Conservation (phyloP, 2,329 filamentous ascomycete species). For the Podosphaera aphanis region DNA sequence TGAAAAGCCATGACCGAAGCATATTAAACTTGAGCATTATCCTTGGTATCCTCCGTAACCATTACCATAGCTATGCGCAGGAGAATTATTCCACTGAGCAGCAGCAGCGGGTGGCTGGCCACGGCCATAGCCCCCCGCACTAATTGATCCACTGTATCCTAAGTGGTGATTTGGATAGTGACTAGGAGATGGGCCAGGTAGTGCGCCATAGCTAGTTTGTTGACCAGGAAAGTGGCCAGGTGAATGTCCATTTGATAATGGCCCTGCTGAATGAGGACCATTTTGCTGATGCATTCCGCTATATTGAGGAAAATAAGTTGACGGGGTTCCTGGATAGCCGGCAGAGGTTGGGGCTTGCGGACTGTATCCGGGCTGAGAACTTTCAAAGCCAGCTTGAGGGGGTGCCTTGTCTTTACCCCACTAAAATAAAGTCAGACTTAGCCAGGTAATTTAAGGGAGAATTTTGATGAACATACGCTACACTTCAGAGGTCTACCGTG, state of each 20-base stretch:
- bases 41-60: constrained; percentile 41
- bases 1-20: constrained; percentile 3
- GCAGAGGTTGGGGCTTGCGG: constrained; percentile 53
- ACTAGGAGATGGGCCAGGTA: constrained; percentile 35
- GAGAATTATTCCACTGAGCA: constrained; percentile 24
- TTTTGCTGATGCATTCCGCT: constrained; percentile 32
- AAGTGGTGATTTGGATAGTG: constrained; percentile 45
- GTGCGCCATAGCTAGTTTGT: constrained; percentile 40
- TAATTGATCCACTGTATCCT: constrained; percentile 47
- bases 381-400: constrained; percentile 53
- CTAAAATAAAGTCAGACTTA: constrained; percentile 26
- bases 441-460: constrained; percentile 3
- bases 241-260: constrained; percentile 18
- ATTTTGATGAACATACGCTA: constrained; percentile 46
- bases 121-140: constrained; percentile 66
- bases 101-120: constrained; percentile 26
- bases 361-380: constrained; percentile 43
- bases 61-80: constrained; percentile 36
- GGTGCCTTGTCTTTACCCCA: constrained; percentile 98
- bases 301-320: constrained; percentile 83
- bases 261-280: constrained; percentile 17
- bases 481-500: constrained; percentile 94
- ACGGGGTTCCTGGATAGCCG: constrained; percentile 54
- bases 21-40: constrained; percentile 16
- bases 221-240: constrained; percentile 32